Percentiles rank a stretch among this genome's conserved stretches.
Conservation (phyloP, 148 eudicot species). For the Bassia scoparia region DNA sequence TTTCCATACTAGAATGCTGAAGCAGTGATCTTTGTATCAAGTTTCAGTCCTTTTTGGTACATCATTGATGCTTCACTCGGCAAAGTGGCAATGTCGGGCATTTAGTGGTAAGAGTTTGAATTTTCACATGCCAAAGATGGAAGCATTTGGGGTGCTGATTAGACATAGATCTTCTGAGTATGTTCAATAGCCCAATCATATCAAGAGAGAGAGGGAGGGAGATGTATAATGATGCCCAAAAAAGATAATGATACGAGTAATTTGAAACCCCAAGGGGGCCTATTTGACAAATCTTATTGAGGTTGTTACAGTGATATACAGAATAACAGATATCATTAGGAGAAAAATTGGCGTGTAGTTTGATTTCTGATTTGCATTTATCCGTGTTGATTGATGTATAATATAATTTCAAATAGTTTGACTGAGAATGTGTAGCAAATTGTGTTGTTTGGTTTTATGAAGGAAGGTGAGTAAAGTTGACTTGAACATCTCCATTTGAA, state of each 20-base stretch:
- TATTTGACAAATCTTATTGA: no score
- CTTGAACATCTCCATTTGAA: not conserved
- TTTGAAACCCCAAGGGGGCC: no score
- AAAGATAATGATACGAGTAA: no score
- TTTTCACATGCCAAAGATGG: not conserved
- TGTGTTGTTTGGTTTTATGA: not conserved
- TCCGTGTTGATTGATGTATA: not conserved
- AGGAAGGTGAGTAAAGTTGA: not conserved
- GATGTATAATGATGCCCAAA: not conserved
- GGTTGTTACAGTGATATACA: not conserved
- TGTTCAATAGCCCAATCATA: not conserved
- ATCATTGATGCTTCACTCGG: not conserved
- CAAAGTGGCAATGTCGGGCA: not conserved
- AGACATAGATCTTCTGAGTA: not conserved
- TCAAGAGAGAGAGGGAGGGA: not conserved
- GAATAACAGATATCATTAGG: not conserved
- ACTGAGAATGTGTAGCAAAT: not conserved
- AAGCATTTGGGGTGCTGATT: not conserved
- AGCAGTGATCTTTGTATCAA: not conserved
- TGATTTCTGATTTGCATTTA: not conserved
- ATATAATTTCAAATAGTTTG: not conserved
- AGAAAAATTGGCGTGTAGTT: not conserved
- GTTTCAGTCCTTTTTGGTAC: not conserved
- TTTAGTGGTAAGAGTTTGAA: not conserved
- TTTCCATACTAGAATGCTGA: not conserved